Evolutionary conservation across 352 stramenopile genomes (phyloP).

Genomic region (Globisporangium viniferum): DNA sequence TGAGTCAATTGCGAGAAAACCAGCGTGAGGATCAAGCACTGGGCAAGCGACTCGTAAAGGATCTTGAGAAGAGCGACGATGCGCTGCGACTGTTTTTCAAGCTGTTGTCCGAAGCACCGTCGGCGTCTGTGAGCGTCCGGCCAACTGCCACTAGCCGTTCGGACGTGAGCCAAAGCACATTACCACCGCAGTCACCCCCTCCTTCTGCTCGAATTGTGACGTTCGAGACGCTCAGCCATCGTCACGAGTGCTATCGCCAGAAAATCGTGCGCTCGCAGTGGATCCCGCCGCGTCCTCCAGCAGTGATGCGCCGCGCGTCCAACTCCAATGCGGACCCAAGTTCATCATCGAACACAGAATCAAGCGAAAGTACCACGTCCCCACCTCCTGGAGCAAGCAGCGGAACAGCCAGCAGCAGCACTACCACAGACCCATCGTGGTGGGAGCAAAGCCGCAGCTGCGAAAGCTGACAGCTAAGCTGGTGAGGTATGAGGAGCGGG

Average conservation of each 20-base stretch:
- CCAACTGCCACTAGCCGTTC: not conserved
- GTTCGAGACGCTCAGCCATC: constrained; percentile 43
- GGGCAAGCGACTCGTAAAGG: constrained; percentile 26
- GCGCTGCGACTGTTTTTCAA: constrained; percentile 41
- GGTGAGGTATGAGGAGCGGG: too few species aligned
- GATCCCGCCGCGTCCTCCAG: constrained; percentile 14
- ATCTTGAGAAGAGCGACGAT: constrained; percentile 50
- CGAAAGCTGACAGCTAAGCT: too few species aligned
- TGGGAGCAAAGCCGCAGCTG: too few species aligned
- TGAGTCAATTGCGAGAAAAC: constrained; percentile 25
- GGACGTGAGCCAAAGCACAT: not conserved
- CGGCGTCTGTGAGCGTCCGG: not conserved
- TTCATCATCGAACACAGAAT: not conserved
- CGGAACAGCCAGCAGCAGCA: too few species aligned
- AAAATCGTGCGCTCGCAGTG: constrained; percentile 43
- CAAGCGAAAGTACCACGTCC: not conserved
- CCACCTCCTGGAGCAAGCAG: too few species aligned
- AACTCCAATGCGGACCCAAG: constrained; percentile 2
- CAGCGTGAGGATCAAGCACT: constrained; percentile 18
- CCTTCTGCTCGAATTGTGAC: not conserved
- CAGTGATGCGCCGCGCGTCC: not conserved
- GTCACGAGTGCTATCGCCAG: constrained; percentile 52
- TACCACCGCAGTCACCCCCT: not conserved
- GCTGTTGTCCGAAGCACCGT: constrained; percentile 14
- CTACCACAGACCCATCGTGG: too few species aligned